phyloP scores from a whole-genome alignment of 192 early-diverging fungal genomes.

The Pilaira anomala region DNA sequence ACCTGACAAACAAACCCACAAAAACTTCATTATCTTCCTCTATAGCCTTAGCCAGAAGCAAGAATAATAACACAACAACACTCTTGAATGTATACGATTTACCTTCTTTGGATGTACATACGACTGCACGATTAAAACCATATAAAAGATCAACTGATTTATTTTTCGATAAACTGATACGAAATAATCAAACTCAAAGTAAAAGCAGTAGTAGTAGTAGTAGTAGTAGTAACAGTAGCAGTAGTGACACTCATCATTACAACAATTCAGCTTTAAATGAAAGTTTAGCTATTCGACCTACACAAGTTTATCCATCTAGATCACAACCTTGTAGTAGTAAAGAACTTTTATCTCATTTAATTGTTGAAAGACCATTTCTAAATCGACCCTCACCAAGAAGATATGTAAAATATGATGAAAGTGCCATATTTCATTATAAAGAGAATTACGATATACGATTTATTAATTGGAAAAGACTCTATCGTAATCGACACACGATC shows the following conservation, averaged over 20 bases:
- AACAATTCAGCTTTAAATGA: too few relatives aligned
- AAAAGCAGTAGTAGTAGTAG: not conserved
- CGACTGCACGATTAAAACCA: constrained; percentile 6
- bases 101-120: constrained; percentile 15
- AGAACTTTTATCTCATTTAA: constrained; percentile 49
- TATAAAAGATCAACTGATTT: constrained; percentile 8
- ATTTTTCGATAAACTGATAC: constrained; percentile 4
- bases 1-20: constrained; percentile 7
- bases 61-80: constrained; percentile 7
- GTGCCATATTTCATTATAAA: constrained; percentile 33
- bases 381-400: constrained; percentile 18
- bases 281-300: not conserved
- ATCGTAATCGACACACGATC: constrained; percentile 58
- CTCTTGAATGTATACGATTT: constrained; percentile 15
- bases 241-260: too few relatives aligned
- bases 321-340: constrained; percentile 41
- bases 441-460: constrained; percentile 35
- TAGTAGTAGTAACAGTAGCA: not conserved
- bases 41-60: constrained; percentile 4
- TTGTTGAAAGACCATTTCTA: constrained; percentile 3
- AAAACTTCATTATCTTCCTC: not conserved
- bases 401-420: constrained; percentile 28
- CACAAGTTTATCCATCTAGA: constrained; percentile 3
- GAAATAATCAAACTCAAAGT: not conserved
- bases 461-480: constrained; percentile 76